These are phyloP conservation scores for Aspergillus indologenus DNA, from an alignment of 495 filamentous ascomycete species.

Conservation along the genomic window DNA sequence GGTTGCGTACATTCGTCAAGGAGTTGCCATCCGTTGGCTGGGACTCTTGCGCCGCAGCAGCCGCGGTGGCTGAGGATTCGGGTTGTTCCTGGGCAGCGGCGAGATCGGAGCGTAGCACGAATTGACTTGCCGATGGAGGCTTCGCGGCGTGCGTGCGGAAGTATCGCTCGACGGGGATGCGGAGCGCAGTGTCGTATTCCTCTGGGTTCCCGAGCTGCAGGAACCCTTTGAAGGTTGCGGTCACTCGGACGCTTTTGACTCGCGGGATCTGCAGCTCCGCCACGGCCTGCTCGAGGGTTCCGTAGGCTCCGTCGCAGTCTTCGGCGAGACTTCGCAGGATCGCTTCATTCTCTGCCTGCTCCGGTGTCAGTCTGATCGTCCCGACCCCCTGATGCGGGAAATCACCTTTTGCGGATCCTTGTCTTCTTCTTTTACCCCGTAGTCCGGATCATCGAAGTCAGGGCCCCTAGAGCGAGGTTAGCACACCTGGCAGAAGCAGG, in stretches of 20 bases:
- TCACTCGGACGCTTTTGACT: conserved; percentile 67
- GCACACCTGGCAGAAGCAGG: conserved; percentile 4
- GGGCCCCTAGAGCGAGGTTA: conserved; percentile 66
- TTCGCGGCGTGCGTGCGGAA: conserved; percentile 75
- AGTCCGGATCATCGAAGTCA: conserved; percentile 93
- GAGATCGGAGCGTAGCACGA: conserved; percentile 54
- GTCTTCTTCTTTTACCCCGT: conserved; percentile 88
- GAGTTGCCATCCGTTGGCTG: conserved; percentile 29
- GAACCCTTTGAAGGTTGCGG: conserved; percentile 72
- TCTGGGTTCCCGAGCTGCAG: conserved; percentile 76
- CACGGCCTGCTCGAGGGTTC: conserved; percentile 81
- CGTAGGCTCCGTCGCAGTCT: conserved; percentile 65
- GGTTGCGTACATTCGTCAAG: conserved; percentile 64
- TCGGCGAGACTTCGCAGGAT: conserved; percentile 61
- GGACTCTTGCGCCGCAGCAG: conserved; percentile 33
- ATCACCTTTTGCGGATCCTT: conserved; percentile 67
- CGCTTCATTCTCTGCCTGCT: conserved; percentile 63
- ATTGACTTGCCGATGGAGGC: conserved; percentile 70
- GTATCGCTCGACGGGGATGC: conserved; percentile 87
- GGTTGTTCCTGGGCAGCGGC: conserved; percentile 39
- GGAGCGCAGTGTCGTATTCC: conserved; percentile 71
- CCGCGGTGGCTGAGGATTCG: conserved; percentile 49
- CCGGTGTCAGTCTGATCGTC: conserved; percentile 7
- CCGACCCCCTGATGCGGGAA: neutral
- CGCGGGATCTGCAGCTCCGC: conserved; percentile 71